Percentiles rank a stretch among this genome's conserved stretches.
Conservation (phyloP, 192 early-diverging fungal species). For the Backusella circina region DNA sequence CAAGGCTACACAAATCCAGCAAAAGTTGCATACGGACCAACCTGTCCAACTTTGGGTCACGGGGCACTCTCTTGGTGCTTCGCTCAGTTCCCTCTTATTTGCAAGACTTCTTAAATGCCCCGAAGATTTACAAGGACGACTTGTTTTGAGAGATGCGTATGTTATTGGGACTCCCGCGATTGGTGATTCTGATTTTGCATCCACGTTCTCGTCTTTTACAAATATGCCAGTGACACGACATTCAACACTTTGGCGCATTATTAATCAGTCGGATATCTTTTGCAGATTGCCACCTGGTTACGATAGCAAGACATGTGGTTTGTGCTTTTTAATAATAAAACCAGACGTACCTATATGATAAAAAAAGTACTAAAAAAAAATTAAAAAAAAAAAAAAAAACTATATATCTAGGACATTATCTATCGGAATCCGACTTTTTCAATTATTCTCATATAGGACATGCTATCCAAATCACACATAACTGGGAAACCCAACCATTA, state of each 20-base stretch:
- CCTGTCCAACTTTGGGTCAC: constrained; percentile 49
- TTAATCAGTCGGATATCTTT: constrained; percentile 41
- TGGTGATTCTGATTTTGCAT: constrained; percentile 41
- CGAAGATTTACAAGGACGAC: not conserved
- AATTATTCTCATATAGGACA: constrained; percentile 33
- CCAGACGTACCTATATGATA: too few species aligned
- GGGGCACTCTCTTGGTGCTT: constrained; percentile 50
- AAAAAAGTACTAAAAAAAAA: too few species aligned
- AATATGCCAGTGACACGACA: constrained; percentile 16
- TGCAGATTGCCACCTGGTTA: constrained; percentile 33
- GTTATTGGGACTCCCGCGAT: constrained; percentile 39
- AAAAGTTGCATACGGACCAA: constrained; percentile 4
- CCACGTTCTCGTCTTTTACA: constrained; percentile 30
- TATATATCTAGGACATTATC: constrained; percentile 1
- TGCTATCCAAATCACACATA: constrained; percentile 7
- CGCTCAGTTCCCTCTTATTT: constrained; percentile 38
- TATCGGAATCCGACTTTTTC: constrained; percentile 20
- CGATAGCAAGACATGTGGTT: constrained; percentile 18
- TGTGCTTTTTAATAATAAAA: not conserved
- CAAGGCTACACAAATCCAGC: constrained; percentile 22
- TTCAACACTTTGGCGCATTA: constrained; percentile 39
- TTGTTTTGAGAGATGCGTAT: constrained; percentile 36
- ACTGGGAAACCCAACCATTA: not conserved
- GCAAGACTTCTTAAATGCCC: constrained; percentile 35
- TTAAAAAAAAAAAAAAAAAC: not conserved